These are phyloP conservation scores for Persicaria maculosa DNA, from an alignment of 148 eudicot species.

Conservation along the genomic window DNA sequence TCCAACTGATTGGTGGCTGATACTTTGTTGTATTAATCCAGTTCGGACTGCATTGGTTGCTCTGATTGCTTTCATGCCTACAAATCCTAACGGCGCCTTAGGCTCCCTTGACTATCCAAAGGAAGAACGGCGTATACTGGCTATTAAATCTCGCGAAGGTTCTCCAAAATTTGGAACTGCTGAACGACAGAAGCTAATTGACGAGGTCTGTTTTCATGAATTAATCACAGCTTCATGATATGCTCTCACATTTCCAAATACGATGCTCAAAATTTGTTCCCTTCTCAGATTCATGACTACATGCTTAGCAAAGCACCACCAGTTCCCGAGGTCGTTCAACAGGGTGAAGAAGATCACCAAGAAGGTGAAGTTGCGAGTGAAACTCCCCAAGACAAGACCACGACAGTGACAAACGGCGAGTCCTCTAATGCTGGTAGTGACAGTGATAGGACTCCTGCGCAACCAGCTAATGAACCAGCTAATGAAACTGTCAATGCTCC, in stretches of 20 bases:
- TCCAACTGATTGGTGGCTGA: neutral
- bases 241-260: neutral
- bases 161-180: constrained; percentile 75
- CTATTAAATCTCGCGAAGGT: constrained; percentile 78
- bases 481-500: constrained; percentile 29
- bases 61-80: constrained; percentile 96
- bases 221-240: neutral
- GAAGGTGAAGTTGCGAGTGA: neutral
- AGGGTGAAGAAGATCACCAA: neutral
- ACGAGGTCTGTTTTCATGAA: constrained; percentile 53
- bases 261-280: neutral
- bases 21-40: constrained; percentile 23
- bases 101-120: constrained; percentile 89
- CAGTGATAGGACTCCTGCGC: constrained; percentile 34
- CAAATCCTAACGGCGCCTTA: constrained; percentile 91
- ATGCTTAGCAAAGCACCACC: too few relatives aligned
- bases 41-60: constrained; percentile 97
- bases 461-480: constrained; percentile 30
- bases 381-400: neutral
- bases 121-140: constrained; percentile 76
- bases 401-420: constrained; percentile 17
- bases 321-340: neutral
- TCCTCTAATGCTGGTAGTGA: constrained; percentile 19
- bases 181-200: constrained; percentile 87
- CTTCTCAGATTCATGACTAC: constrained; percentile 32